phyloP scores from a whole-genome alignment of 148 eudicot genomes.

The Chenopodium album region DNA sequence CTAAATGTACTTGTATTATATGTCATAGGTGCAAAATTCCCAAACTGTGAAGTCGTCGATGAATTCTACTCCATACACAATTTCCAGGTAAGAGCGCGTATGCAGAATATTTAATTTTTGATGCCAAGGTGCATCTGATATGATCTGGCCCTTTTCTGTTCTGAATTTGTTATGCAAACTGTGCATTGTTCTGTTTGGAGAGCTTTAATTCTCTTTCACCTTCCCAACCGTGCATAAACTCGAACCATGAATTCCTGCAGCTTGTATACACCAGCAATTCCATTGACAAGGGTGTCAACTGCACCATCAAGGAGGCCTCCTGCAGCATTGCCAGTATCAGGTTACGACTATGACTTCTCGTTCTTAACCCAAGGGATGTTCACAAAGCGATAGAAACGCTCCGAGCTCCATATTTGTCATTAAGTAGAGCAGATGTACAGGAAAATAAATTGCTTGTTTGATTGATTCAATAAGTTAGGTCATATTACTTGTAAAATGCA shows the following conservation, averaged over 20 bases:
- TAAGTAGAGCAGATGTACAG: conserved; percentile 20
- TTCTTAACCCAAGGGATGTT: conserved; percentile 55
- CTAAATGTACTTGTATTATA: background rate
- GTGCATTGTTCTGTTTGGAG: background rate
- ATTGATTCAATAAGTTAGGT: background rate
- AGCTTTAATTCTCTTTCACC: background rate
- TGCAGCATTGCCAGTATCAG: conserved; percentile 43
- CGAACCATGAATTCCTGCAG: conserved; percentile 26
- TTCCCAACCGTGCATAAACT: background rate
- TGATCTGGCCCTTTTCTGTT: background rate
- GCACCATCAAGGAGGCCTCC: conserved; percentile 22
- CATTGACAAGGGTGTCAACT: conserved; percentile 20
- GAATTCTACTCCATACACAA: conserved; percentile 28
- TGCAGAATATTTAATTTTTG: background rate
- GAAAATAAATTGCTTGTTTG: conserved; percentile 10
- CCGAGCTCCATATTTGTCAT: background rate
- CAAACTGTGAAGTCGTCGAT: conserved; percentile 26
- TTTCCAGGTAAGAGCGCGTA: conserved; percentile 41
- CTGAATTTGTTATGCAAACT: background rate
- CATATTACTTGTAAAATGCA: conserved; percentile 14
- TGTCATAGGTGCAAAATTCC: conserved; percentile 41
- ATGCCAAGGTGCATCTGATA: background rate
- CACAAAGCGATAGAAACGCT: conserved; percentile 27
- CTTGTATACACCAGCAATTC: conserved; percentile 20
- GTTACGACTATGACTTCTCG: conserved; percentile 69